Base-by-base conservation (phyloP, 192 early-diverging fungal genomes). In the Coemansia sp. region DNA sequence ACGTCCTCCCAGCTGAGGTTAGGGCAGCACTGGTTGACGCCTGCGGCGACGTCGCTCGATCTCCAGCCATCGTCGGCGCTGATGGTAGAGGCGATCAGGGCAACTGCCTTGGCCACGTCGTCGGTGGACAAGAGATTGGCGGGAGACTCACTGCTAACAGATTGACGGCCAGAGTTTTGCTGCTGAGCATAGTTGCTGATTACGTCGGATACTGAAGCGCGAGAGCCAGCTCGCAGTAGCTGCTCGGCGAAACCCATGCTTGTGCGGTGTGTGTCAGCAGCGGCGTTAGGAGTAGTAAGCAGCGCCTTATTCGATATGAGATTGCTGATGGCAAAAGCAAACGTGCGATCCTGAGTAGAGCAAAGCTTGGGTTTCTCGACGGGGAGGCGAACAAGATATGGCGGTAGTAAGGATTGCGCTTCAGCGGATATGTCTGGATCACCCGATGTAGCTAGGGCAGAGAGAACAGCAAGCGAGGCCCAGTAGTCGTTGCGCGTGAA, bases 1-100 rank as follows among this genome's bases (percentile, higher is more conserved):
- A 84, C 73, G n/a, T 84, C 81, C 19, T 78, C 76, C 81, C 81
- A 84, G 67, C 70, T 75, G 17, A 84, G 62, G n/a, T 42, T 45
- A 7, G 76, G 64, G 60, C 68, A 70, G 46, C 67, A 62, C 34
- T 55, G 45, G 70, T 46, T 62, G 19, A 84, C 50, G n/a, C 66
- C 70, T 11, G 68, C 69, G 4, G 81, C 81, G 60, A 84, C 63
- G 29, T 76, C 70, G 25, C 72, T 39, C 11, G 76, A 65, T 25
- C 25, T 72, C 76, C 73, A 84, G 3, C 59, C 63, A n/a, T 70
- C 70, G 59, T 61, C 59, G 9, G 59, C 17, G 50, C 44, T 44
- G 27, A 65, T 39, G 38, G 66, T 67, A 4, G 80, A 82, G n/a
- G 80, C 80, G 21, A 82, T 74, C 48, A 73, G 41, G 6, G 80